Evolutionary conservation across 2,329 filamentous ascomycete genomes (phyloP).

Genomic region (Colletotrichum phormii): DNA sequence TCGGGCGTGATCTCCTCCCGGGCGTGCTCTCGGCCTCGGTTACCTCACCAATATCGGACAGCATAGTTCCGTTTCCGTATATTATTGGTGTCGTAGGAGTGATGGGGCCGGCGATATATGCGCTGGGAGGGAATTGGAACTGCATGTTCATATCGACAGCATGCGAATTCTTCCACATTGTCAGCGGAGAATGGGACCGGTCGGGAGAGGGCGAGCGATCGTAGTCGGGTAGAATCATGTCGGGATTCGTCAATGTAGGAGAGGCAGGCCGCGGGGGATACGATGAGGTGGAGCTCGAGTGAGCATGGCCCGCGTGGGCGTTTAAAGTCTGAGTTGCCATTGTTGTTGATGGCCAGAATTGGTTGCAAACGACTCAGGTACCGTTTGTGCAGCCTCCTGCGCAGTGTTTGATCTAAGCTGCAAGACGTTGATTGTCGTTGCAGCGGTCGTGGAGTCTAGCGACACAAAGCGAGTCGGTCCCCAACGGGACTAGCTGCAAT

Average conservation of each 20-base stretch:
- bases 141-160: conserved; percentile 48
- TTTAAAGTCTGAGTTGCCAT: conserved; percentile 47
- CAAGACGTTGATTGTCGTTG: conserved; percentile 31
- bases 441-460: conserved; percentile 24
- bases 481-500: conserved; percentile 12
- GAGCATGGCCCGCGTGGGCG: conserved; percentile 34
- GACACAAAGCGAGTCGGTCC: conserved; percentile 17
- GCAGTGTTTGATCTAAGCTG: conserved; percentile 9
- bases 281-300: conserved; percentile 43
- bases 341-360: conserved; percentile 24
- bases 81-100: conserved; percentile 73
- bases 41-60: conserved; percentile 73
- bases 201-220: conserved; percentile 66
- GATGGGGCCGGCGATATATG: conserved; percentile 56
- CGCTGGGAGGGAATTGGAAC: conserved; percentile 55
- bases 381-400: conserved; percentile 2
- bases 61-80: conserved; percentile 76
- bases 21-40: conserved; percentile 64
- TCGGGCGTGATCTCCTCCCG: conserved; percentile 52
- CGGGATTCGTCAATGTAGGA: conserved; percentile 90
- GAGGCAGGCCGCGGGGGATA: conserved; percentile 72
- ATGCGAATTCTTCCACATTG: conserved; percentile 63
- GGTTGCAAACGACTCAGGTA: conserved; percentile 12
- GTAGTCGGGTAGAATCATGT: conserved; percentile 90
- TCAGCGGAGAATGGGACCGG: conserved; percentile 62